Evolutionary conservation across 345 rosid species (phyloP), one percentile per base, ranked within the genome.

Genomic region (Theobroma cacao): DNA sequence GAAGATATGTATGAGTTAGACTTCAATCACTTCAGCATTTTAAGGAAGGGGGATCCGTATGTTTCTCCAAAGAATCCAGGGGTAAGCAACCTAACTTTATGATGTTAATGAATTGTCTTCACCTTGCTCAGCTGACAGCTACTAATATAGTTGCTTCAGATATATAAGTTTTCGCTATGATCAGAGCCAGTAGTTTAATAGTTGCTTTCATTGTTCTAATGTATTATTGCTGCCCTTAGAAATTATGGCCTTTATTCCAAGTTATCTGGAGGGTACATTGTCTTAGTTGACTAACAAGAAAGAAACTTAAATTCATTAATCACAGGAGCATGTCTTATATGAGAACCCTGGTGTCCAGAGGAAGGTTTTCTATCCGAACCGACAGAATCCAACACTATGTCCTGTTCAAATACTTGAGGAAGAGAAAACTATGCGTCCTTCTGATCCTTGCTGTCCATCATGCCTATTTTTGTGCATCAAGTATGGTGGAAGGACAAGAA

Each of bases 401-500:
- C 93, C 93, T 43, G 85, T 88, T 77, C 84, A 68, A 80, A 85
- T 86, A 80, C 90, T 90, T 9, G 86, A 90, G 76, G 93, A 90
- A 77, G 93, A 90, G 77, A 88, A 78, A 84, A 78, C 80, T 61
- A 88, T 90, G 93, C 93, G 93, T 17, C 89, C 90, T 17, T 78
- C 84, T 4, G 90, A 86, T 83, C 72, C 84, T 50, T 75, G 84
- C 81, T 90, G 89, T 78, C 93, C 93, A 2, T 88, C 91, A 31
- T 82, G 82, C 80, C 72, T 90, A 28, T 90, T 90, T 82, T 82
- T 89, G 70, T 88, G 93, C 83, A 88, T 89, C 11, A 89, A 89
- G 81, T 89, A 89, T 45, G 93, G 93, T 56, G 93, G 93, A 64
- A 88, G 87, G 63, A 86, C 93, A 5, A 83, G 93, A 82, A 89